These are phyloP conservation scores for Pseudoscleropodium purum DNA, from an alignment of 225 moss, liverwort and hornwort species.

Conservation along the genomic window DNA sequence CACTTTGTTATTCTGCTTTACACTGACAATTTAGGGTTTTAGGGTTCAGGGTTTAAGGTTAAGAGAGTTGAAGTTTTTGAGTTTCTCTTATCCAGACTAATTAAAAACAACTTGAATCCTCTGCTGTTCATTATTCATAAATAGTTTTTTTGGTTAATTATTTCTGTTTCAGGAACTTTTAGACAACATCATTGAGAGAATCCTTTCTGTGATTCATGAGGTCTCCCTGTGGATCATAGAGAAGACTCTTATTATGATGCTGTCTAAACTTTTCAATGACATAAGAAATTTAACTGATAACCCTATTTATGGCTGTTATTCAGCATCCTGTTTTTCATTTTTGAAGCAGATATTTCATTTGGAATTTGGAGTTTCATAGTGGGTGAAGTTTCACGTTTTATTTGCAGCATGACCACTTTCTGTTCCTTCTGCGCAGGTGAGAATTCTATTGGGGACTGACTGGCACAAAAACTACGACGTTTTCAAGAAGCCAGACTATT, in stretches of 20 bases:
- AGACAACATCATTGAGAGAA: not conserved
- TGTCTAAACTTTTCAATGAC: not conserved
- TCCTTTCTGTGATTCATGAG: not conserved
- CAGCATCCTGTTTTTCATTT: not conserved
- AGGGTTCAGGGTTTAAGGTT: not conserved
- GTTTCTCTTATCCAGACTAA: not conserved
- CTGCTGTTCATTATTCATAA: not conserved
- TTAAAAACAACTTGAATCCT: not conserved
- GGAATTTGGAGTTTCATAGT: not conserved
- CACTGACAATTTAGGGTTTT: not conserved
- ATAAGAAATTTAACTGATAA: too few species aligned
- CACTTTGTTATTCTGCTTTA: not conserved
- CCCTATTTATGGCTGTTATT: not conserved
- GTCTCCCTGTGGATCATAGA: not conserved
- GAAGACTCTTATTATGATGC: not conserved
- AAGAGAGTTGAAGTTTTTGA: not conserved
- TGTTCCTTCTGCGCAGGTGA: slow-evolving; percentile 38
- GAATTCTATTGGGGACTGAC: slow-evolving; percentile 62
- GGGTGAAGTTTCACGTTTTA: not conserved
- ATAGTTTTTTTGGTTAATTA: not conserved
- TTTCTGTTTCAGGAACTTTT: not conserved
- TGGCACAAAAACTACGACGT: slow-evolving; percentile 78
- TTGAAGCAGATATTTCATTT: not conserved
- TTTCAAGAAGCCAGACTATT: slow-evolving; percentile 80
- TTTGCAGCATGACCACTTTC: not conserved